Evolutionary conservation across 495 filamentous ascomycete genomes (phyloP).

Genomic region (Neurospora cerealis): DNA sequence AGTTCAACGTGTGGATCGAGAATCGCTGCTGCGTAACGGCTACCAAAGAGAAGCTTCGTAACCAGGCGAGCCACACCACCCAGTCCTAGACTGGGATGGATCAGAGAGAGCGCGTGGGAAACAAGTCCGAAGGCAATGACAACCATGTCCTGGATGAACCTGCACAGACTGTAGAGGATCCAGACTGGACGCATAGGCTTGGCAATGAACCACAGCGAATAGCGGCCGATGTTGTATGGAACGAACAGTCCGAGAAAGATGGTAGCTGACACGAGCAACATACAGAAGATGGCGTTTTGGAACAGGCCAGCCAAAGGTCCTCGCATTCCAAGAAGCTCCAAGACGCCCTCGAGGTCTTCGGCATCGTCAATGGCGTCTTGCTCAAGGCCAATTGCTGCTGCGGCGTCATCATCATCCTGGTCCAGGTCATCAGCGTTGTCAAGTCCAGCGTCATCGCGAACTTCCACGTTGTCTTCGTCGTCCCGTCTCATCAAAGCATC

Average conservation of each 20-base stretch:
- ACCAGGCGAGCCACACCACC: slow-evolving; percentile 2
- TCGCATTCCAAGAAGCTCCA: slow-evolving; percentile 95
- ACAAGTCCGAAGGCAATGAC: slow-evolving; percentile 21
- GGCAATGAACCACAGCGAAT: slow-evolving; percentile 66
- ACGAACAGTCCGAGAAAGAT: slow-evolving; percentile 78
- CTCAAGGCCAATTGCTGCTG: slow-evolving; percentile 32
- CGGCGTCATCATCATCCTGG: slow-evolving; percentile 32
- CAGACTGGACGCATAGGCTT: slow-evolving; percentile 69
- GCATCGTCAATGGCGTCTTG: slow-evolving; percentile 60
- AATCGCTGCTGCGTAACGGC: slow-evolving; percentile 12
- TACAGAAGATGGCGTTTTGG: slow-evolving; percentile 91
- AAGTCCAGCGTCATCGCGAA: slow-evolving; percentile 20
- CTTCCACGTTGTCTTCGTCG: slow-evolving; percentile 22
- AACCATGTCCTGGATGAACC: slow-evolving; percentile 49
- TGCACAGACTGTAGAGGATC: slow-evolving; percentile 57
- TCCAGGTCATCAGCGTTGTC: slow-evolving; percentile 22
- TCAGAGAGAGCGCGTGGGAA: slow-evolving; percentile 9
- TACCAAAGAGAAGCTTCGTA: slow-evolving; percentile 8
- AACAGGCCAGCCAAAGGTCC: slow-evolving; percentile 81
- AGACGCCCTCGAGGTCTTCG: slow-evolving; percentile 94
- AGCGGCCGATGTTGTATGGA: slow-evolving; percentile 82
- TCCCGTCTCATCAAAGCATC: slow-evolving; percentile 21
- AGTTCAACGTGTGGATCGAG: neutral
- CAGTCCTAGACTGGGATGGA: neutral
- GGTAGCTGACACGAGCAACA: slow-evolving; percentile 77